These are phyloP conservation scores for Albizia julibrissin DNA, from an alignment of 306 rosid species.

Conservation along the genomic window DNA sequence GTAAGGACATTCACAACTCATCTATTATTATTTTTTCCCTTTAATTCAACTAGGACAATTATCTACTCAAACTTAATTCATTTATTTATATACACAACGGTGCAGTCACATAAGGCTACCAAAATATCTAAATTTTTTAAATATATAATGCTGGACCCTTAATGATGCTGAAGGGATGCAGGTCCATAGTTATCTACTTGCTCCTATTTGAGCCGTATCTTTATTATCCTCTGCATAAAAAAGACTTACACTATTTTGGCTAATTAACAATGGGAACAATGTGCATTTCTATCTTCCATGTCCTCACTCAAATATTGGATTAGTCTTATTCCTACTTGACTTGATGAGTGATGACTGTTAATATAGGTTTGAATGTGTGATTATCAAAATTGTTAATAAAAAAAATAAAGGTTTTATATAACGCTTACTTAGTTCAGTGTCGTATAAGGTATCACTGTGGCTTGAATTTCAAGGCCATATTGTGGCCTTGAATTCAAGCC, in stretches of 20 bases:
- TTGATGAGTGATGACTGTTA: background rate
- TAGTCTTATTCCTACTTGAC: background rate
- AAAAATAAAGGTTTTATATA: too few relatives aligned
- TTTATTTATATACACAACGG: too few relatives aligned
- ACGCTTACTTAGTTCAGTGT: too few relatives aligned
- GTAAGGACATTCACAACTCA: background rate
- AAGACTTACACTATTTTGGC: background rate
- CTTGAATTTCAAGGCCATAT: too few relatives aligned
- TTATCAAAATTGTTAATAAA: background rate
- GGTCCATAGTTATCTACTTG: constrained; percentile 48
- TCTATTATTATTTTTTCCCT: too few relatives aligned
- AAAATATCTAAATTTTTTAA: too few relatives aligned
- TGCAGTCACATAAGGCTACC: too few relatives aligned
- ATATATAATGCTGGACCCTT: too few relatives aligned
- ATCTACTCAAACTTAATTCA: too few relatives aligned
- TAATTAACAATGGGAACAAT: constrained; percentile 3
- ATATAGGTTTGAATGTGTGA: background rate
- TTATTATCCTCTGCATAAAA: background rate
- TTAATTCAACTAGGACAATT: too few relatives aligned
- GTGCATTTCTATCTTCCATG: background rate
- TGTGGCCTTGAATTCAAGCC: too few relatives aligned
- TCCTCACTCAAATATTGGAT: background rate
- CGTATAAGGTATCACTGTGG: too few relatives aligned
- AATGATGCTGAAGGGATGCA: constrained; percentile 96
- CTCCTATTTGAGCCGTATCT: background rate